Conservation (phyloP, 306 rosid genomes). For the Clitoria ternatea region DNA sequence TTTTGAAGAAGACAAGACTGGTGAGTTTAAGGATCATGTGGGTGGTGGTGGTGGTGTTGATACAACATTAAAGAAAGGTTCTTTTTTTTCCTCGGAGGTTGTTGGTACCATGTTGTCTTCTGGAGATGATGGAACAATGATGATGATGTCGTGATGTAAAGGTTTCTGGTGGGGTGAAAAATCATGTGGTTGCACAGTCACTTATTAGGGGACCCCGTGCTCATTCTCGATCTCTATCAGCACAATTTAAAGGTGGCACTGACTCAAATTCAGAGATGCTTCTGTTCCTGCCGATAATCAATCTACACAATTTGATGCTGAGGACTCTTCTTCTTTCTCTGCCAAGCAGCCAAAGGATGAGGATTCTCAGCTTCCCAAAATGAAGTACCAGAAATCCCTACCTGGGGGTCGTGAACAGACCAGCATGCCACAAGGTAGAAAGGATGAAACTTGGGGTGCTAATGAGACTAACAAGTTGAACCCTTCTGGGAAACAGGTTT, state of each 20-base stretch:
- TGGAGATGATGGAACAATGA: too few relatives aligned
- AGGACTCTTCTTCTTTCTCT: conserved; percentile 29
- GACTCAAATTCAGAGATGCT: conserved; percentile 46
- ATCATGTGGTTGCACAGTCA: conserved; percentile 43
- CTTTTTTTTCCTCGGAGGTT: conserved; percentile 32
- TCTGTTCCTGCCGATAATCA: conserved; percentile 40
- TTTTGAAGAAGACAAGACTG: conserved; percentile 29
- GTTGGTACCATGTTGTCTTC: conserved; percentile 27
- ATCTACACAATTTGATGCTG: conserved; percentile 16
- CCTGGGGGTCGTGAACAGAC: too few relatives aligned
- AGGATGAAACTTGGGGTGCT: conserved; percentile 40
- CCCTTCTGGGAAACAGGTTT: conserved; percentile 47
- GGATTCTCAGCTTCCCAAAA: conserved; percentile 49
- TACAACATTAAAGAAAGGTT: conserved; percentile 11
- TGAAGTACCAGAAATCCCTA: conserved; percentile 38
- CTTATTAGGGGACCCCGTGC: conserved; percentile 46
- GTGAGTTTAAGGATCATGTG: conserved; percentile 37
- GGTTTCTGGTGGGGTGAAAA: conserved; percentile 41
- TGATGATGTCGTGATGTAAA: too few relatives aligned
- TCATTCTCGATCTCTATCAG: conserved; percentile 73
- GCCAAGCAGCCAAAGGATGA: conserved; percentile 16
- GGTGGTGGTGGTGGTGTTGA: conserved; percentile 28
- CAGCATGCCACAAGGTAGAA: conserved; percentile 45
- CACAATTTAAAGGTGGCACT: conserved; percentile 60
- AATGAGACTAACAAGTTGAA: conserved; percentile 43